Evolutionary conservation across 306 rosid genomes (phyloP).

Genomic region (Hippophae rhamnoides): DNA sequence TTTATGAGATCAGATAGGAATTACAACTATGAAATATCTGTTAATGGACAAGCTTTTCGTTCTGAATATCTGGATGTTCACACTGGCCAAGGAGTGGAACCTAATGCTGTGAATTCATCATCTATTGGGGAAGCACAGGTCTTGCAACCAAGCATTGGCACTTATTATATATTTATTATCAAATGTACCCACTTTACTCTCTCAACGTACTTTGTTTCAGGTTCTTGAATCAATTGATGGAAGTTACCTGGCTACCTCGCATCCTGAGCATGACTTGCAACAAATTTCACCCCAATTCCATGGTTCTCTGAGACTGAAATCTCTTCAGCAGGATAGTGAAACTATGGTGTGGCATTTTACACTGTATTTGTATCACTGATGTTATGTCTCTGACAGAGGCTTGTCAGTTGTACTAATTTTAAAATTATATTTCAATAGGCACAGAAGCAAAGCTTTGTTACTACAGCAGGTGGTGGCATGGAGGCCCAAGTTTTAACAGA

Average conservation of each 20-base stretch:
- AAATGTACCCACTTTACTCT: slow-evolving; percentile 8
- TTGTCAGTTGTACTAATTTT: too few relatives aligned
- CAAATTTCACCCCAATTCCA: slow-evolving; percentile 76
- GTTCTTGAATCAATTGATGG: slow-evolving; percentile 50
- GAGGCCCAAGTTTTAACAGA: slow-evolving; percentile 39
- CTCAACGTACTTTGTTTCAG: slow-evolving; percentile 21
- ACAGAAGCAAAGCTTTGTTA: slow-evolving; percentile 40
- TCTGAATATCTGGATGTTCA: slow-evolving; percentile 53
- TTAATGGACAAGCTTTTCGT: slow-evolving; percentile 58
- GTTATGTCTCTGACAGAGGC: neutral
- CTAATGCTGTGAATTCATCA: slow-evolving; percentile 45
- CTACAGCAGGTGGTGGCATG: slow-evolving; percentile 32
- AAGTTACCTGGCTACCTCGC: slow-evolving; percentile 40
- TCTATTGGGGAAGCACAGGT: slow-evolving; percentile 65
- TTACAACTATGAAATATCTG: slow-evolving; percentile 56
- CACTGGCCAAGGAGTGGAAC: slow-evolving; percentile 40
- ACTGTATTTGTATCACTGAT: neutral
- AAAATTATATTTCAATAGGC: slow-evolving; percentile 13
- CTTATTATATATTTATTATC: neutral
- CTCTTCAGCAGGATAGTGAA: slow-evolving; percentile 49
- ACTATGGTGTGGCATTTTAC: slow-evolving; percentile 28
- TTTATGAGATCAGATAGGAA: slow-evolving; percentile 46
- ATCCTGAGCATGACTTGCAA: slow-evolving; percentile 52
- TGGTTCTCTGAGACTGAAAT: slow-evolving; percentile 52
- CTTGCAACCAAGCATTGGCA: slow-evolving; percentile 2